These are phyloP conservation scores for Candolleomyces eurysporus DNA, from an alignment of 768 basidiomycete genomes.

Conservation along the genomic window DNA sequence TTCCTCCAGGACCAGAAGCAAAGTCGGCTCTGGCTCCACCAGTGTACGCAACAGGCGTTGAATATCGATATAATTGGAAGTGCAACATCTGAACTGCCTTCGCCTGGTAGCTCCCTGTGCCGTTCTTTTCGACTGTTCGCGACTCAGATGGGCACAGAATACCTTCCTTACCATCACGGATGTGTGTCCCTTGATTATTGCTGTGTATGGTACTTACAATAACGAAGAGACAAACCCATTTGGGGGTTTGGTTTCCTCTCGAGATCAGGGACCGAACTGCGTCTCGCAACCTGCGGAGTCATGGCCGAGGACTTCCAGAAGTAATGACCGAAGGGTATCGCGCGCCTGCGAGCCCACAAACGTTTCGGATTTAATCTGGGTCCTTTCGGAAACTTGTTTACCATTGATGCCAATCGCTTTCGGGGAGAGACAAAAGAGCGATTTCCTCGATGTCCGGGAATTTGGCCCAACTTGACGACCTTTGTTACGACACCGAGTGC, in stretches of 20 bases:
- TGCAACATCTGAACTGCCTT: background rate
- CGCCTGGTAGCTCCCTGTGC: background rate
- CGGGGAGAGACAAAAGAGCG: background rate
- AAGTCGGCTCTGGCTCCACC: background rate
- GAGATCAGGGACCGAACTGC: background rate
- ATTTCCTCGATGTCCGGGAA: background rate
- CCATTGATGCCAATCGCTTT: background rate
- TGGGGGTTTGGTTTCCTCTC: background rate
- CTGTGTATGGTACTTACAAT: background rate
- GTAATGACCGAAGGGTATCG: background rate
- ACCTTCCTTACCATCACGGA: background rate
- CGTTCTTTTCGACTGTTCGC: background rate
- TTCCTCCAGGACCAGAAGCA: slow-evolving; percentile 9
- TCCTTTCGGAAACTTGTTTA: background rate
- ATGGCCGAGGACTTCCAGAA: slow-evolving; percentile 5
- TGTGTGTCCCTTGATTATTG: background rate
- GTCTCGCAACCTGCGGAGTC: background rate
- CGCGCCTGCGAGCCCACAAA: background rate
- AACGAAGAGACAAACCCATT: background rate
- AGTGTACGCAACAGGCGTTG: slow-evolving; percentile 4
- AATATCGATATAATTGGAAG: background rate
- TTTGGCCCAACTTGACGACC: background rate
- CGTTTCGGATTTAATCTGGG: background rate
- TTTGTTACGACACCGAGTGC: background rate
- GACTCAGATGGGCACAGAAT: background rate